These are phyloP conservation scores for Combretum micranthum DNA, from an alignment of 345 rosid species.

Conservation along the genomic window DNA sequence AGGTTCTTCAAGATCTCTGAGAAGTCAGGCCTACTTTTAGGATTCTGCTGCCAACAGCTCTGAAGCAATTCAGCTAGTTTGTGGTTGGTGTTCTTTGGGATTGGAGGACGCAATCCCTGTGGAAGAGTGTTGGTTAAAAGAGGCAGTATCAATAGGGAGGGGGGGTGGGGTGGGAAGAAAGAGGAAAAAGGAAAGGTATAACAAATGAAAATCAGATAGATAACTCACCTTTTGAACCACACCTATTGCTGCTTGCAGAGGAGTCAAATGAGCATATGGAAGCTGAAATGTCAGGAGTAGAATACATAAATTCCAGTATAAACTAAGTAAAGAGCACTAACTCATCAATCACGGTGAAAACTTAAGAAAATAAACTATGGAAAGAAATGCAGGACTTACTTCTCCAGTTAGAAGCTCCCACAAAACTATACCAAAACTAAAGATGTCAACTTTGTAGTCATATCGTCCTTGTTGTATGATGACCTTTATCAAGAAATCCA, in stretches of 20 bases:
- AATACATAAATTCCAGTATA: neutral
- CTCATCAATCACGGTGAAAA: too few species aligned
- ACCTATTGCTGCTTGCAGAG: conserved; percentile 89
- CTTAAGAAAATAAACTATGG: neutral
- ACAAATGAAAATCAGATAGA: neutral
- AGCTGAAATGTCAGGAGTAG: conserved; percentile 36
- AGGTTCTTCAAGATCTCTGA: conserved; percentile 60
- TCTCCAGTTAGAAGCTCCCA: conserved; percentile 98
- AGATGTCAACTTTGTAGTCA: conserved; percentile 86
- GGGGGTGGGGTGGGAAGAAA: too few species aligned
- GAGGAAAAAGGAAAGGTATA: neutral
- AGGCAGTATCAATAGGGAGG: neutral
- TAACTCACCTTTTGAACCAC: conserved; percentile 78
- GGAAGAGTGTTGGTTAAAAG: conserved; percentile 6
- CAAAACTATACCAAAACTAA: conserved; percentile 77
- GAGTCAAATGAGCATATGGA: conserved; percentile 69
- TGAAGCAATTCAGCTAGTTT: conserved; percentile 65
- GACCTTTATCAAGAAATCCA: conserved; percentile 50
- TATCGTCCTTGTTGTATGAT: conserved; percentile 79
- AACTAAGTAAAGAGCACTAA: too few species aligned
- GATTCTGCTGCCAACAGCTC: conserved; percentile 89
- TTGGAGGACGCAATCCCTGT: conserved; percentile 70
- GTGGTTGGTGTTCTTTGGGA: conserved; percentile 74
- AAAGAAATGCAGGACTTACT: conserved; percentile 32
- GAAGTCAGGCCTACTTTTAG: conserved; percentile 75